Base-by-base conservation (phyloP, 2,329 filamentous ascomycete genomes). In the Penicillium aurantiogriseum region DNA sequence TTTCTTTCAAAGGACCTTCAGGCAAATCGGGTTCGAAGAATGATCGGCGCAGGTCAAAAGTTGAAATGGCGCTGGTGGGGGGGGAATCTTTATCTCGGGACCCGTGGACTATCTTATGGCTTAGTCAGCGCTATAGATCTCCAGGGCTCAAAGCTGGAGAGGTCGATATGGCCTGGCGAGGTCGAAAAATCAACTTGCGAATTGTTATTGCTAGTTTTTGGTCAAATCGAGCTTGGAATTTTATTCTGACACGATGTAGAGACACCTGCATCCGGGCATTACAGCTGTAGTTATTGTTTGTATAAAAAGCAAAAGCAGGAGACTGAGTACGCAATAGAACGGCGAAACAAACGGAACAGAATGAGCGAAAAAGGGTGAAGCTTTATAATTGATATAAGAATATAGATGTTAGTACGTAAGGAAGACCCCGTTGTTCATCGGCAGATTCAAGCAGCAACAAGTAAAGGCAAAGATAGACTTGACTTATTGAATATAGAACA, bases 11-110 rank as follows among this genome's bases (percentile, higher is more conserved):
- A 36, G 4, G n/a, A 31, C 19, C 15, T n/a, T 27, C 13, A 10
- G 13, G 29, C 10, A 25, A n/a, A 10, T 35, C 11, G 11, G 23
- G 27, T 42, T 23, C 4, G 23, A 35, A 36, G 42, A 39, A n/a
- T 29, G 51, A 53, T 53, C 33, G 43, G 31, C 42, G 31, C 21
- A 47, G 9, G 25, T 47, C 51, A 48, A 38, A 52, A 48, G 51
- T 47, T 31, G 51, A 31, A 47, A 39, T 38, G 31, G 40, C n/a
- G 19, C 39, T 51, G 39, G 38, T 10, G 50, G 50, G 51, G 42
- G 42, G 42, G 25, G 15, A 45, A 44, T 53, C 42, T 47, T 53
- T 47, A 53, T 46, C 31, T 21, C 10, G 21, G 35, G 21, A 23
- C 23, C 21, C 21, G 21, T 21, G 21, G 21, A 13, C 46, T 31